These are phyloP conservation scores for Dioszegia crocea DNA, from an alignment of 768 basidiomycete genomes.

Conservation along the genomic window DNA sequence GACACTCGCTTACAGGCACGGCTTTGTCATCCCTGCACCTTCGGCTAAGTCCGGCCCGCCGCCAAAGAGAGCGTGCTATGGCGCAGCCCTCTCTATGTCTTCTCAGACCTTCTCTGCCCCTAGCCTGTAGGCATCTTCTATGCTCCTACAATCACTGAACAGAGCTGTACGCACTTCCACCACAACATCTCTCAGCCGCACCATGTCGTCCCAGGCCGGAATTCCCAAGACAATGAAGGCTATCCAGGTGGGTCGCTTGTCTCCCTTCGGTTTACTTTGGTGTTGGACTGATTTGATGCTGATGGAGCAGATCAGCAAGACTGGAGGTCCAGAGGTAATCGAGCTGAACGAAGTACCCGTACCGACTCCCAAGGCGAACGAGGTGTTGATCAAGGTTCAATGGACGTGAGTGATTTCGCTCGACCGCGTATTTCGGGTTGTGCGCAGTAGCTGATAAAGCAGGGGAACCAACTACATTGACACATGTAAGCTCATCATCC, in stretches of 20 bases:
- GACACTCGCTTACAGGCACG: too few species aligned
- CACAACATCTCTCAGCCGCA: too few species aligned
- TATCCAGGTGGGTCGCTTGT: slow-evolving; percentile 51
- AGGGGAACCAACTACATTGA: slow-evolving; percentile 68
- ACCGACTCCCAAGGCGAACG: slow-evolving; percentile 59
- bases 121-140: too few species aligned
- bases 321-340: slow-evolving; percentile 68
- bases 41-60: too few species aligned
- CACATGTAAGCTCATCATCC: slow-evolving; percentile 25
- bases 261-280: not conserved
- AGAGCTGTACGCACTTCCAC: too few species aligned
- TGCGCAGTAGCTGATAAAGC: not conserved
- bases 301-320: slow-evolving; percentile 57
- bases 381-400: slow-evolving; percentile 52
- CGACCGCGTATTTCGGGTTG: slow-evolving; percentile 11
- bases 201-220: slow-evolving; percentile 4
- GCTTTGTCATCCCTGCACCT: too few species aligned
- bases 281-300: not conserved
- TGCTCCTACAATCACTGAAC: too few species aligned
- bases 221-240: slow-evolving; percentile 61
- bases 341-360: slow-evolving; percentile 58
- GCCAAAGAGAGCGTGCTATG: too few species aligned
- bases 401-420: slow-evolving; percentile 18
- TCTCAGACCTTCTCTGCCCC: too few species aligned
- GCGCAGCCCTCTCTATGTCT: too few species aligned